Base-by-base conservation (phyloP, 192 early-diverging fungal species). In the Fimicolochytrium jonesii region DNA sequence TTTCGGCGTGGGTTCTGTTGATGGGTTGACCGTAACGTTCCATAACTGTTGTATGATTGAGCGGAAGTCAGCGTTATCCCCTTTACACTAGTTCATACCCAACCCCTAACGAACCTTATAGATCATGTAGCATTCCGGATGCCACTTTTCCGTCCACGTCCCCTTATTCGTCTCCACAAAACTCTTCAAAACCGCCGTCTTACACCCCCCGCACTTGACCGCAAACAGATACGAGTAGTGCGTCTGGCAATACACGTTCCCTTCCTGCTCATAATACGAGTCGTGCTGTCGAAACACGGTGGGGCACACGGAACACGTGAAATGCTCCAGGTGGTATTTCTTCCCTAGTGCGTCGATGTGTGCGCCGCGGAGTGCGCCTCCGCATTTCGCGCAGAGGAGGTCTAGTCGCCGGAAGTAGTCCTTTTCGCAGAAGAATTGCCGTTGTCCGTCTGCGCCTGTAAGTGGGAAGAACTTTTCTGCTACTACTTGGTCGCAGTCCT, bases 121-220 rank as follows among this genome's bases (percentile, higher is more conserved):
- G 46, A 99, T 97, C 97, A 98, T 98, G 75, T 99, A 99, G 72
- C 97, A 99, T 67, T 95, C 92, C 5, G 95, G 94, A 71, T 99
- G 97, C 97, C 97, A 99, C 68, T 94, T 92, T 66, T 95, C 91
- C 29, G 82, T 77, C 18, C 77, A 52, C 31, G 70, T 77, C 37
- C 84, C 71, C 44, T 82, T 78, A 59, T 81, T 90, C 66, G 95
- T 92, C 71, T 99, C 93, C 41, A 99, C 84, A 83, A 93, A 99
- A 67, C 93, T 92, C 73, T 94, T 91, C 66, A 99, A 74, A 56
- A 99, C 95, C 18, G 92, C 90, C 47, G 88, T 92, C 61, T 91
- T 78, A 69, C 97, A 99, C 15, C 97, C 94, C n/a, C 92, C 89
- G 73, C 97, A 99, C 61, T 89, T 90, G 50, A 87, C 85, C 6